A percentile compares a stretch with the other conserved stretches of the same genome.
Conservation (phyloP, 2,329 filamentous ascomycete species). For the Zalaria sp. region DNA sequence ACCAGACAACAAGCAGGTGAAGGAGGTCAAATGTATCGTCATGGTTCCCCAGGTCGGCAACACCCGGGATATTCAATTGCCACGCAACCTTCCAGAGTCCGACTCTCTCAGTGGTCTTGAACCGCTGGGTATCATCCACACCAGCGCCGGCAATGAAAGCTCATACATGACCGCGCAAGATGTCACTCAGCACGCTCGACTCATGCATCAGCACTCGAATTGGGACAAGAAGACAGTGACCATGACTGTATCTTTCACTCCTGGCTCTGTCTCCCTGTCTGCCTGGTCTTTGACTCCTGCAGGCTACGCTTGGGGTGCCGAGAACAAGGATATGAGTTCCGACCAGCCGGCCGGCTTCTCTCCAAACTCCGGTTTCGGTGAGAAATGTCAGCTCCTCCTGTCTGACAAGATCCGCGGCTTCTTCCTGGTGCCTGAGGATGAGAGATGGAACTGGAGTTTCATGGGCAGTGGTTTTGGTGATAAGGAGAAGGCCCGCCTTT, state of each 20-base stretch:
- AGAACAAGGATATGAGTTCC: slow-evolving; percentile 85
- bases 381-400: slow-evolving; percentile 86
- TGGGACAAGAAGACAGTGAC: slow-evolving; percentile 90
- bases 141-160: slow-evolving; percentile 83
- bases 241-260: slow-evolving; percentile 91
- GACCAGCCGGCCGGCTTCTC: slow-evolving; percentile 92
- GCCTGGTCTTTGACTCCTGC: slow-evolving; percentile 86
- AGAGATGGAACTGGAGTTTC: slow-evolving; percentile 96
- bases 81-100: slow-evolving; percentile 80
- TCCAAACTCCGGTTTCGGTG: slow-evolving; percentile 60
- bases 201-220: slow-evolving; percentile 66
- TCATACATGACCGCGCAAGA: slow-evolving; percentile 93
- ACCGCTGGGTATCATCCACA: slow-evolving; percentile 89
- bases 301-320: slow-evolving; percentile 92
- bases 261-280: slow-evolving; percentile 85
- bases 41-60: slow-evolving; percentile 96
- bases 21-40: slow-evolving; percentile 91
- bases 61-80: slow-evolving; percentile 79
- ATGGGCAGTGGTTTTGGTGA: slow-evolving; percentile 80
- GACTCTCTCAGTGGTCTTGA: slow-evolving; percentile 79
- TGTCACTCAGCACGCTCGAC: slow-evolving; percentile 81
- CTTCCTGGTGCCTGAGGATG: slow-evolving; percentile 86
- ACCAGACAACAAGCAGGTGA: slow-evolving; percentile 88
- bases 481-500: slow-evolving; percentile 69
- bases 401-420: slow-evolving; percentile 90